Base-by-base conservation (phyloP, 179 eudicot species). In the Camellia oleifera region DNA sequence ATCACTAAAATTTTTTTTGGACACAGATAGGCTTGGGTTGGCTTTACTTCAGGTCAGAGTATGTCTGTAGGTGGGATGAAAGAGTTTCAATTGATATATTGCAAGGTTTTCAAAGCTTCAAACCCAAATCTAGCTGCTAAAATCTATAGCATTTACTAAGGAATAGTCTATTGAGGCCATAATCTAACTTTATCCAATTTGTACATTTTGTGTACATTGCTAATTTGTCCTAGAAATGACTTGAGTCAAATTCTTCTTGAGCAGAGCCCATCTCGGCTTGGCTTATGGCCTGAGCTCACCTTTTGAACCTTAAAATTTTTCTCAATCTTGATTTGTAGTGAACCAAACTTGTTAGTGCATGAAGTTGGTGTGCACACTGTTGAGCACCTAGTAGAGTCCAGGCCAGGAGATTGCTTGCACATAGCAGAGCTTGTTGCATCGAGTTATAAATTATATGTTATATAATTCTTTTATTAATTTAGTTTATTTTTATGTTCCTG, bases 41-140 rank as follows among this genome's bases (percentile, higher is more conserved):
- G 72, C 20, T 44, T 17, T 69, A 23, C 72, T 45, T 44, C 1
- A 7, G 53, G 17, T 69, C 52, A 4, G 69, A 68, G 23, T 69
- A 69, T 69, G 72, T 45, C 53, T 46, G 42, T 69, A 15, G 20
- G 11, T 18, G 26, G 75, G 75, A 9, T 48, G 58, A 52, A 53
- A 72, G 0, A 11, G 13, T 15, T 72, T 53, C 20, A 54, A 32
- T 23, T 32, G 4, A 5, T 73, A 5, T 26, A 52, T 9, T 73
- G 50, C 76, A 72, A 73, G 48, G 62, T 56, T 73, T 23, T 73
- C 18, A 56, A 73, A 23, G 75, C 76, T 56, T 15, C 12, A 54
- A 75, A 75, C 50, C 58, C n/a, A 10, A 10, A 64, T 75, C 44
- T 75, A 17, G 53, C 53, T 60, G 42, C 40, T 40, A 32, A 42